A percentile compares a stretch with the other conserved stretches of the same genome.
These are phyloP conservation scores for Alternaria postmessia DNA, from an alignment of 2,329 filamentous ascomycete species.

Conservation along the genomic window DNA sequence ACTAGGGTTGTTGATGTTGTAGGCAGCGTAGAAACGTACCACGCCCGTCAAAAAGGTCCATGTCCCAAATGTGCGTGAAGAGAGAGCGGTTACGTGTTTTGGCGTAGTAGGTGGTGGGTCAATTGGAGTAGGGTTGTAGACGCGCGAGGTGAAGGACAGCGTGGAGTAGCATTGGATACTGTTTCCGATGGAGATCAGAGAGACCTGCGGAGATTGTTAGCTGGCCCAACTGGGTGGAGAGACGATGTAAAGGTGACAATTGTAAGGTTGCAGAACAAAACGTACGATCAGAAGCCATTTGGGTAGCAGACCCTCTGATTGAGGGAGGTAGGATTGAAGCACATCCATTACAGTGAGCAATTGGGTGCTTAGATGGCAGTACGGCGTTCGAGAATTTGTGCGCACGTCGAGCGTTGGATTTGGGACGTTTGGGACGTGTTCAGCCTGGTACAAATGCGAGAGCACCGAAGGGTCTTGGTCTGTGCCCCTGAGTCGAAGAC, in stretches of 20 bases:
- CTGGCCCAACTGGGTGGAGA: not conserved
- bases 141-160: constrained; percentile 80
- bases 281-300: constrained; percentile 72
- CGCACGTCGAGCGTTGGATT: constrained; percentile 1
- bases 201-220: constrained; percentile 66
- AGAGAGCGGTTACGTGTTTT: constrained; percentile 73
- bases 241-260: not conserved
- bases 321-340: constrained; percentile 54
- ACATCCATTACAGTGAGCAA: constrained; percentile 35
- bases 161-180: constrained; percentile 83
- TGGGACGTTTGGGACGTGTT: not conserved
- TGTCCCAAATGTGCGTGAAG: constrained; percentile 82
- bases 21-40: constrained; percentile 82
- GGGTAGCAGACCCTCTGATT: constrained; percentile 62
- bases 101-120: constrained; percentile 49
- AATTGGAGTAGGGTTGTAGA: constrained; percentile 74
- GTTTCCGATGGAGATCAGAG: constrained; percentile 83
- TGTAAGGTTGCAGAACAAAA: constrained; percentile 10
- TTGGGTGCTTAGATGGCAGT: not conserved
- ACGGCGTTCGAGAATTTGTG: not conserved
- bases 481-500: constrained; percentile 4
- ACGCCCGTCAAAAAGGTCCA: constrained; percentile 84
- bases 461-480: constrained; percentile 5
- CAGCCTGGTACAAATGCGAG: not conserved
- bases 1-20: constrained; percentile 75